phyloP scores from a whole-genome alignment of 345 rosid species.

The Eucalyptus camaldulensis region DNA sequence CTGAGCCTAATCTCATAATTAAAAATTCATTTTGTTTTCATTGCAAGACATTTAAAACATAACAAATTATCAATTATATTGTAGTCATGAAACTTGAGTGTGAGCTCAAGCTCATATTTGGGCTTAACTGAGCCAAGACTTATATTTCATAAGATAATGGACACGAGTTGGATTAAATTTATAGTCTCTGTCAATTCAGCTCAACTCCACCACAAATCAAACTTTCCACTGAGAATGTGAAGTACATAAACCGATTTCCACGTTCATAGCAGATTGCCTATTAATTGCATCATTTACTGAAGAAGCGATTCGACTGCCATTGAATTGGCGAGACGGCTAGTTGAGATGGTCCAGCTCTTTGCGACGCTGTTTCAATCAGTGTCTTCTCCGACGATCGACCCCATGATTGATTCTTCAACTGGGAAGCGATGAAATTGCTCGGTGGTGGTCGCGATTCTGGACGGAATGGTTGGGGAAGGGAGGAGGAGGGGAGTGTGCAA shows the following conservation, averaged over 20 bases:
- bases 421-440: no score
- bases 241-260: not conserved
- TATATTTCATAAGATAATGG: not conserved
- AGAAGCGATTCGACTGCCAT: not conserved
- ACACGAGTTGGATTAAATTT: not conserved
- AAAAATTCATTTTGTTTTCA: not conserved
- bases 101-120: not conserved
- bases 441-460: no score
- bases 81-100: not conserved
- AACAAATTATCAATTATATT: not conserved
- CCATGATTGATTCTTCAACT: no score
- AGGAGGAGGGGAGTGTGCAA: no score
- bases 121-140: no score
- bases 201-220: not conserved
- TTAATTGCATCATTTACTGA: not conserved
- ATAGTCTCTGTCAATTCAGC: not conserved
- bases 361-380: no score
- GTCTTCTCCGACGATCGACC: no score
- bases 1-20: not conserved
- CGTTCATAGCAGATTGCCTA: not conserved
- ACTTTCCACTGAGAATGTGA: not conserved
- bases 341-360: no score
- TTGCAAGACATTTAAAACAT: not conserved
- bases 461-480: no score
- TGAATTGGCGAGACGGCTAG: no score